A percentile compares a stretch with the other conserved stretches of the same genome.
These are phyloP conservation scores for Debaryomyces tyrocola DNA, from an alignment of 805 yeast species.

Conservation along the genomic window DNA sequence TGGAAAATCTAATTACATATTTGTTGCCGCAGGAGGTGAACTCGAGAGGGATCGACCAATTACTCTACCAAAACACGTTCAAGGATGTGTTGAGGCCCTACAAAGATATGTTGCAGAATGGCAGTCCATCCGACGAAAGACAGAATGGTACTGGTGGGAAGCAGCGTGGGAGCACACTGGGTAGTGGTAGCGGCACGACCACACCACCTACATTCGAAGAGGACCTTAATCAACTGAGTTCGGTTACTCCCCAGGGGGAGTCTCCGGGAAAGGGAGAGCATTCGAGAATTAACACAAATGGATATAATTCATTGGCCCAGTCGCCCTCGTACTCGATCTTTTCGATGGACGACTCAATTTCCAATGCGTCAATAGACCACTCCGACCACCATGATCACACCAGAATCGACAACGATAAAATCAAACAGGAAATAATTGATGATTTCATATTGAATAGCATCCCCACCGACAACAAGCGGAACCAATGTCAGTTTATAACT, in stretches of 20 bases:
- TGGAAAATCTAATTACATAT: slow-evolving; percentile 30
- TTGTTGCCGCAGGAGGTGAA: slow-evolving; percentile 27
- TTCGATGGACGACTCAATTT: slow-evolving; percentile 19
- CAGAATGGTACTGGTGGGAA: no score
- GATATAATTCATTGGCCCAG: slow-evolving; percentile 15
- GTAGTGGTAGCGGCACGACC: not conserved
- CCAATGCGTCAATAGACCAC: slow-evolving; percentile 4
- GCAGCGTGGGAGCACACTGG: not conserved
- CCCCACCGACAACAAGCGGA: slow-evolving; percentile 16
- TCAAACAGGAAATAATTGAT: slow-evolving; percentile 41
- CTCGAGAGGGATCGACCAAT: slow-evolving; percentile 15
- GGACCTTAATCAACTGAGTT: no score
- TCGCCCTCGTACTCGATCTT: slow-evolving; percentile 27
- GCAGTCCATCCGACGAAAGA: not conserved
- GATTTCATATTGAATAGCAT: slow-evolving; percentile 40
- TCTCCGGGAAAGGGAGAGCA: not conserved
- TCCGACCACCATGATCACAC: slow-evolving; percentile 2
- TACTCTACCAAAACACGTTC: slow-evolving; percentile 13
- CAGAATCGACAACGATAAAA: slow-evolving; percentile 18
- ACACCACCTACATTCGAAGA: no score
- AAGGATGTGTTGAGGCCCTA: slow-evolving; percentile 8
- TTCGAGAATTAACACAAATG: not conserved
- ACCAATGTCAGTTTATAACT: slow-evolving; percentile 7
- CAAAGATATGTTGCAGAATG: not conserved
- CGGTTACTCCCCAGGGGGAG: no score